Base-by-base conservation (phyloP, 371 early-diverging fungal species). In the Syncephalastrum racemosum region DNA sequence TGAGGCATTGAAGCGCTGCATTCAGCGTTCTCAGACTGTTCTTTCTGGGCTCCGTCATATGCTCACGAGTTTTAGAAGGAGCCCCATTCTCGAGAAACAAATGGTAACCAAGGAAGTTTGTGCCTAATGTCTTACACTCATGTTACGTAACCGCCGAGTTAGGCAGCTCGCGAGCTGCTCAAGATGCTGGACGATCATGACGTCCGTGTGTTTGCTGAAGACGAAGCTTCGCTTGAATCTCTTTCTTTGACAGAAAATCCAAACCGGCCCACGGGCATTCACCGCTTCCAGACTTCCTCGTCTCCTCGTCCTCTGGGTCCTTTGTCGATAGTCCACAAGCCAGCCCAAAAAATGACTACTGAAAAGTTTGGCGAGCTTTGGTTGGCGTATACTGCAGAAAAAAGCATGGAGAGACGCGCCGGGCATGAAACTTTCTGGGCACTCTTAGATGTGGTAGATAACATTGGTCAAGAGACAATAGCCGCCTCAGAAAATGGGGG, bases 11-110 rank as follows among this genome's bases (percentile, higher is more conserved):
- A 63, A 66, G 24, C 56, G 46, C 18, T 68, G 66, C 42, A 64
- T 74, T 12, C 27, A 53, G 20, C 60, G 75, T n/a, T 59, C 60
- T 31, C 70, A 66, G 16, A 59, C 31, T 14, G 67, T 68, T 62
- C 48, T 70, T 6, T 50, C 75, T 1, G 62, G 62, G 7, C 27
- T 74, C 3, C 61, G 66, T 43, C 24, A 12, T 0, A 59, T 70
- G 8, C 31, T 67, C 25, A 55, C 51, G 27, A 59, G 58, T 15
- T 64, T 56, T 40, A 54, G 23, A 25, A 48, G 40, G 31, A 66
- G 68, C 14, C 49, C 61, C 40, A 46, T 70, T 19, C 55, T 52
- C 27, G 75, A 74, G 49, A 70, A 68, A 47, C 67, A 66, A 47
- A 50, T 61, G 39, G 75, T 64, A 63, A 42, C 18, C 10, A 25